Evolutionary conservation across 2,329 filamentous ascomycete genomes (phyloP).

Genomic region (Didymellaceae sp.): DNA sequence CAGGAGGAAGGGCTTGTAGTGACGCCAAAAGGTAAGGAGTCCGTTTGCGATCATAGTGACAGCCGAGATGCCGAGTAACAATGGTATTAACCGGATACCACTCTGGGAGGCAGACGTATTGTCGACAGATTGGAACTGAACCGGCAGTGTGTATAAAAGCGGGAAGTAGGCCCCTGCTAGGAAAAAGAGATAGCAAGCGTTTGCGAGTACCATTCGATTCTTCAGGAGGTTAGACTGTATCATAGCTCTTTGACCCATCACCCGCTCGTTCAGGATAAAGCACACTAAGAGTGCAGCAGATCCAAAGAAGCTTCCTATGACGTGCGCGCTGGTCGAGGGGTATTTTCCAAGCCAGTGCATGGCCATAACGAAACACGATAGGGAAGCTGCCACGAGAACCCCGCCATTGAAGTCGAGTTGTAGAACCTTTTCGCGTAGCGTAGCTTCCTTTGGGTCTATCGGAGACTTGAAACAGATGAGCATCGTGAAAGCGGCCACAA

Average conservation of each 20-base stretch:
- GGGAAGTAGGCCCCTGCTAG: constrained; percentile 37
- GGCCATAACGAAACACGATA: constrained; percentile 37
- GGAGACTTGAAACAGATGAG: constrained; percentile 32
- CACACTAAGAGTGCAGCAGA: constrained; percentile 53
- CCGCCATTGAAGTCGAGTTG: constrained; percentile 36
- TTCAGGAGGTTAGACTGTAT: constrained; percentile 31
- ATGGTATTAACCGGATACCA: constrained; percentile 37
- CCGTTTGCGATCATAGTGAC: constrained; percentile 38
- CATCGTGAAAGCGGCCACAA: constrained; percentile 38
- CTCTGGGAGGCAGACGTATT: constrained; percentile 33
- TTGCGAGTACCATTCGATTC: constrained; percentile 25
- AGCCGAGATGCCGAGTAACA: constrained; percentile 35
- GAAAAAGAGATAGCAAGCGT: constrained; percentile 32
- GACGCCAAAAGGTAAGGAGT: constrained; percentile 38
- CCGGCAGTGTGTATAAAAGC: constrained; percentile 37
- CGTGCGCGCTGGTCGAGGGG: constrained; percentile 53
- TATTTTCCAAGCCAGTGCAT: constrained; percentile 41
- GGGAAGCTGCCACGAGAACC: constrained; percentile 22
- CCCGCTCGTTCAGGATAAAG: constrained; percentile 48
- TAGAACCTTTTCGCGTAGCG: constrained; percentile 27
- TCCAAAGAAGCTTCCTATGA: constrained; percentile 57
- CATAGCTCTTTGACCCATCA: constrained; percentile 38
- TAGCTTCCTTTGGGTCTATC: constrained; percentile 14
- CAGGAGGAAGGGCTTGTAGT: constrained; percentile 53
- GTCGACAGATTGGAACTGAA: constrained; percentile 40